Percentiles rank a stretch among this genome's conserved stretches.
Evolutionary conservation across 192 early-diverging fungal species (phyloP).

Genomic region (Dimargaris cristalligena): DNA sequence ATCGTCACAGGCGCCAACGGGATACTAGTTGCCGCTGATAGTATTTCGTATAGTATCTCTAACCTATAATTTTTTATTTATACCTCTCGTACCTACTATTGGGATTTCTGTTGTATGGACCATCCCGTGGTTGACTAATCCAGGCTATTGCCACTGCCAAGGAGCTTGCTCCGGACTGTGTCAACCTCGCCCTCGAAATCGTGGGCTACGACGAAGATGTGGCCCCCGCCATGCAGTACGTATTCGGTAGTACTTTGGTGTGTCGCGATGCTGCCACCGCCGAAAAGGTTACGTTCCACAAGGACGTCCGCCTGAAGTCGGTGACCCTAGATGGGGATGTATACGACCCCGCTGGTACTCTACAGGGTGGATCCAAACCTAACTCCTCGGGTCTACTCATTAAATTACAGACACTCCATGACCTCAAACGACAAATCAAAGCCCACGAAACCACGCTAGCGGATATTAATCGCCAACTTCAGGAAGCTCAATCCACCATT

Average conservation of each 20-base stretch:
- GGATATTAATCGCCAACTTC: constrained; percentile 34
- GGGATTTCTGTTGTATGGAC: no score
- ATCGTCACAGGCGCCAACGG: no score
- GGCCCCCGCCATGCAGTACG: constrained; percentile 71
- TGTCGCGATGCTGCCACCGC: constrained; percentile 72
- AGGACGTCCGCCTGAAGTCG: constrained; percentile 63
- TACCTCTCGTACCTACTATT: no score
- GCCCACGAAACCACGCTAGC: constrained; percentile 30
- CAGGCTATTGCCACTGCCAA: constrained; percentile 25
- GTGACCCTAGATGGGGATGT: constrained; percentile 95
- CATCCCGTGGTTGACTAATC: no score
- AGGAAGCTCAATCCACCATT: constrained; percentile 32
- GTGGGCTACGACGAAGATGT: constrained; percentile 68
- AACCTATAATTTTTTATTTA: no score
- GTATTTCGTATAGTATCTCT: no score
- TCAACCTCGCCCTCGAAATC: constrained; percentile 71
- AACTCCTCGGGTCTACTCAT: constrained; percentile 50
- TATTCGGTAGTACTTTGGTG: constrained; percentile 87
- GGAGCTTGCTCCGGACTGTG: constrained; percentile 43
- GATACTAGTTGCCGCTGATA: no score
- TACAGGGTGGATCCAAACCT: constrained; percentile 81
- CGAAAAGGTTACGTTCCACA: constrained; percentile 77
- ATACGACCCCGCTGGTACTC: constrained; percentile 86
- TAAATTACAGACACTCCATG: constrained; percentile 55
- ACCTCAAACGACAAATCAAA: constrained; percentile 33